Conservation (phyloP, 805 yeast genomes). For the Lipomyces kockii region DNA sequence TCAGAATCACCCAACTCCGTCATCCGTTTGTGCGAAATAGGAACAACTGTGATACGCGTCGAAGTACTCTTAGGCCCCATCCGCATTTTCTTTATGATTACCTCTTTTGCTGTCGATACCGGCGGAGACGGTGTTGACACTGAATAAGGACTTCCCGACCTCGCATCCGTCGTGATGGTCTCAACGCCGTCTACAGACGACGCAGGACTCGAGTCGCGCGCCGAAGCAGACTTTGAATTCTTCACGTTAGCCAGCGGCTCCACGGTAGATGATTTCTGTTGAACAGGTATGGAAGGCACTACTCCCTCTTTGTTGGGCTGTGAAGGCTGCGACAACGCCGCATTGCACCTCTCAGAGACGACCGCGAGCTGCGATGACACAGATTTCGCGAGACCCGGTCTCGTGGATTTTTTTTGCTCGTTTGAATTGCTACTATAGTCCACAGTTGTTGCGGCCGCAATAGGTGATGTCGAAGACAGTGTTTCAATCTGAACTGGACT, state of each 20-base stretch:
- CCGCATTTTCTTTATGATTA: neutral
- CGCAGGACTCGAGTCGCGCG: neutral
- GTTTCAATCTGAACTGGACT: no score
- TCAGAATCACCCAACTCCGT: neutral
- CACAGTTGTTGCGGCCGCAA: neutral
- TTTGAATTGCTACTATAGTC: neutral
- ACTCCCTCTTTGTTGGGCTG: neutral
- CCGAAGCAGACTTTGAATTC: neutral
- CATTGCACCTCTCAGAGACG: neutral
- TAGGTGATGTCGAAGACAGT: neutral
- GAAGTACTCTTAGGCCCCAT: constrained; percentile 7
- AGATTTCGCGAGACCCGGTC: neutral
- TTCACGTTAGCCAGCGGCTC: neutral
- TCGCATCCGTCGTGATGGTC: neutral
- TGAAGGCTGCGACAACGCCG: neutral
- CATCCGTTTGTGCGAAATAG: neutral
- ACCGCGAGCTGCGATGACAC: neutral
- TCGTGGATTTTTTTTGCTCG: neutral
- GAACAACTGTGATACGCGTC: neutral
- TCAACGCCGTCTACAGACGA: neutral
- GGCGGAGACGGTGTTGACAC: neutral
- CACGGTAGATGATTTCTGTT: neutral
- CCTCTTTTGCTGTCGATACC: neutral
- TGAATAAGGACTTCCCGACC: neutral
- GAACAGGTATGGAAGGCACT: neutral